A percentile compares a stretch with the other conserved stretches of the same genome.
Conservation (phyloP, 2,329 filamentous ascomycete genomes). For the Simplicillium aogashimaense region DNA sequence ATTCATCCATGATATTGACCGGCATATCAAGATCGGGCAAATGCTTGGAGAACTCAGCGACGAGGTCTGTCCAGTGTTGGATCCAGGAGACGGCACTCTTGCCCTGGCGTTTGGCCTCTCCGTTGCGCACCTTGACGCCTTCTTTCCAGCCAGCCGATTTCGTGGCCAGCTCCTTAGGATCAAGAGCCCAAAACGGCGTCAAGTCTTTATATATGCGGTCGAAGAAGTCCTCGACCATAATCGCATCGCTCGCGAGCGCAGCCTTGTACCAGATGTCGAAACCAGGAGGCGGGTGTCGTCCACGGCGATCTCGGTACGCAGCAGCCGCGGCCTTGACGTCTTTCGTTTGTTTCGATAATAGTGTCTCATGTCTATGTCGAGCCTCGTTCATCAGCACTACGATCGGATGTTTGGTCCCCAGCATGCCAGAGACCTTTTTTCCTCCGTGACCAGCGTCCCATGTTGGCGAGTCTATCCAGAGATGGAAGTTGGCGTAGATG, state of each 20-base stretch:
- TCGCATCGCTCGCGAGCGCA: slow-evolving; percentile 38
- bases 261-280: slow-evolving; percentile 51
- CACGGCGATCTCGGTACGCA: slow-evolving; percentile 44
- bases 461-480: slow-evolving; percentile 19
- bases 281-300: slow-evolving; percentile 53
- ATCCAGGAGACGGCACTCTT: slow-evolving; percentile 32
- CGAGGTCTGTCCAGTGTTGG: slow-evolving; percentile 36
- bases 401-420: slow-evolving; percentile 33
- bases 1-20: slow-evolving; percentile 55
- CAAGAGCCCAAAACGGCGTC: slow-evolving; percentile 49
- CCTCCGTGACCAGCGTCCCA: not conserved
- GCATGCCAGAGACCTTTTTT: not conserved
- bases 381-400: slow-evolving; percentile 37
- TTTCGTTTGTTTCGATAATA: slow-evolving; percentile 33
- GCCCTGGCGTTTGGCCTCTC: slow-evolving; percentile 28
- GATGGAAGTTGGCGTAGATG: slow-evolving; percentile 48
- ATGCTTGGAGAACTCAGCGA: slow-evolving; percentile 39
- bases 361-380: slow-evolving; percentile 27
- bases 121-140: slow-evolving; percentile 37
- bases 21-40: slow-evolving; percentile 58
- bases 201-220: slow-evolving; percentile 55
- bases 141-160: slow-evolving; percentile 32
- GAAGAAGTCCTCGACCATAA: slow-evolving; percentile 54
- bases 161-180: slow-evolving; percentile 25
- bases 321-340: slow-evolving; percentile 41